Evolutionary conservation across 2,329 filamentous ascomycete species (phyloP).

Genomic region (Epichloe brachyelytri): DNA sequence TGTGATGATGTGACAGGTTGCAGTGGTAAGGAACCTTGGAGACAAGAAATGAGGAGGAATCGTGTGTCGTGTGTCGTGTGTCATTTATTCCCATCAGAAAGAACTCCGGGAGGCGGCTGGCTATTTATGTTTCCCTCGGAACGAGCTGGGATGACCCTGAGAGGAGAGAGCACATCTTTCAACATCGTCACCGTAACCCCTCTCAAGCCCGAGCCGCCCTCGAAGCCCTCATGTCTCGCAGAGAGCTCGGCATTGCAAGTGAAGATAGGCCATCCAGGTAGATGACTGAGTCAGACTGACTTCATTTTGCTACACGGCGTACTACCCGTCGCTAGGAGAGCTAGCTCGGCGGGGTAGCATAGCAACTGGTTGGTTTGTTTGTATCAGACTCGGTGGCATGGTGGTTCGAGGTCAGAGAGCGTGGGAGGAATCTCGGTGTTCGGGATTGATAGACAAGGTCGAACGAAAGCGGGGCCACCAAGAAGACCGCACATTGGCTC

Average conservation of each 20-base stretch:
- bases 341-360: neutral
- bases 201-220: neutral
- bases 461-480: neutral
- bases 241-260: slow-evolving; percentile 5
- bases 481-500: neutral
- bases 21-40: neutral
- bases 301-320: neutral
- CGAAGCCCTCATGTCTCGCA: slow-evolving; percentile 3
- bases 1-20: neutral
- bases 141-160: neutral
- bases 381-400: neutral
- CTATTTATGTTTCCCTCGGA: slow-evolving; percentile 1
- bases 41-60: neutral
- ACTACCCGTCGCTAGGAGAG: neutral
- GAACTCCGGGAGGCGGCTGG: neutral
- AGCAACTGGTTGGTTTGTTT: neutral
- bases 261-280: neutral
- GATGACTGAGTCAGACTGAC: neutral
- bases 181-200: neutral
- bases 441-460: slow-evolving; percentile 6
- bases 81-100: neutral
- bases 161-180: neutral
- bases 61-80: neutral
- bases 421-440: slow-evolving; percentile 9
- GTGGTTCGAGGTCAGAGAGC: neutral